These are phyloP conservation scores for Pyrenula massariospora DNA, from an alignment of 495 filamentous ascomycete genomes.

Conservation along the genomic window DNA sequence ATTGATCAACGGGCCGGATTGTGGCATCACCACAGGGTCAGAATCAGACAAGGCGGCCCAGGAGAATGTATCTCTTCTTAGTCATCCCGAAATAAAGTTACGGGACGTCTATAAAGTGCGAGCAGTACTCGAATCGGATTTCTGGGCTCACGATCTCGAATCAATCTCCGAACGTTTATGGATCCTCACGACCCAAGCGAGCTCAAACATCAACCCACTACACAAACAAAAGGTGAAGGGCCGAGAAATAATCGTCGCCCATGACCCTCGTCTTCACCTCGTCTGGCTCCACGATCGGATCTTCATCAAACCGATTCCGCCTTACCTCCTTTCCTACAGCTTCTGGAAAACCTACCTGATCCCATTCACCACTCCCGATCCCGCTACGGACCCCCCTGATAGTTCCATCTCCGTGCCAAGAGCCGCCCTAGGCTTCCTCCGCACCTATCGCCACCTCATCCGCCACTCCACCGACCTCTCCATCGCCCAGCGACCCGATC, in stretches of 20 bases:
- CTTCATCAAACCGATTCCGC: conserved; percentile 46
- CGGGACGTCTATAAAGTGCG: not conserved
- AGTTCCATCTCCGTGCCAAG: not conserved
- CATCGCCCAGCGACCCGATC: conserved; percentile 16
- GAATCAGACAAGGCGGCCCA: too few relatives aligned
- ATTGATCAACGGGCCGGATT: too few relatives aligned
- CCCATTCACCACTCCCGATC: too few relatives aligned
- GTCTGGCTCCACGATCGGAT: conserved; percentile 40
- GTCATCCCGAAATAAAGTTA: too few relatives aligned
- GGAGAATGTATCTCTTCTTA: too few relatives aligned
- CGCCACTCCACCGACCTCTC: conserved; percentile 21
- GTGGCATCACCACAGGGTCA: too few relatives aligned
- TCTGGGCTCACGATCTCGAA: conserved; percentile 5
- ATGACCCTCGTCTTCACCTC: conserved; percentile 40
- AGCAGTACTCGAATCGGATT: conserved; percentile 3
- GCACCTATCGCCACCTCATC: conserved; percentile 26
- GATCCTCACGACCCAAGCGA: conserved; percentile 17
- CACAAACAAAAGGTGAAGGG: conserved; percentile 26
- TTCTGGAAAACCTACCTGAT: conserved; percentile 35
- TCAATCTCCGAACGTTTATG: conserved; percentile 13
- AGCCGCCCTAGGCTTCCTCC: conserved; percentile 27
- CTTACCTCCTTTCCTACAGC: conserved; percentile 28
- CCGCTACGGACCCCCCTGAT: conserved; percentile 5
- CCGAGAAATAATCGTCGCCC: conserved; percentile 32
- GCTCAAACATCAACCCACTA: conserved; percentile 21